Conservation (phyloP, 257 asterid genomes). For the Plantago elongata region DNA sequence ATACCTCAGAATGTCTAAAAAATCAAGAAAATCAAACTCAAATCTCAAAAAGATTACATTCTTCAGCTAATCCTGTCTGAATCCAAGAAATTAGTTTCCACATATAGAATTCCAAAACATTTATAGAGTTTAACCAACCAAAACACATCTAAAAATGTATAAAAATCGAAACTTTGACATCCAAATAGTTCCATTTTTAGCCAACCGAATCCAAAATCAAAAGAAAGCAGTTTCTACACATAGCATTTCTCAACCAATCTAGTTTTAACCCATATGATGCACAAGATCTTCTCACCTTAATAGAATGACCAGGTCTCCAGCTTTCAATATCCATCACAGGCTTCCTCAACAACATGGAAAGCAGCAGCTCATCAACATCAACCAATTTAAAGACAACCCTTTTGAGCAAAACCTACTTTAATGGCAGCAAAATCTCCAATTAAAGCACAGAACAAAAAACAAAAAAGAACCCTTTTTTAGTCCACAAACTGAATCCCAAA, state of each 20-base stretch:
- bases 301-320: constrained; percentile 15
- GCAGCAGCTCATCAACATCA: not conserved
- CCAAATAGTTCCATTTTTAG: too few relatives aligned
- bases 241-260: too few relatives aligned
- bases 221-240: too few relatives aligned
- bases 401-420: not conserved
- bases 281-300: constrained; percentile 3
- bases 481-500: constrained; percentile 1
- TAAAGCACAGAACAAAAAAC: not conserved
- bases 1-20: not conserved
- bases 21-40: not conserved
- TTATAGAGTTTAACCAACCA: too few relatives aligned
- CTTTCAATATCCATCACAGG: constrained; percentile 15
- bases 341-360: constrained; percentile 5
- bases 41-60: not conserved
- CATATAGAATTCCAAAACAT: too few relatives aligned
- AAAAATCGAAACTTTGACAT: too few relatives aligned
- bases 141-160: too few relatives aligned
- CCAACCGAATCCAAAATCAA: too few relatives aligned
- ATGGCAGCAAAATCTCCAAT: constrained; percentile 2
- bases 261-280: not conserved
- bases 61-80: too few relatives aligned
- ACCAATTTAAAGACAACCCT: not conserved
- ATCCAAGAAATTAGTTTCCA: too few relatives aligned
- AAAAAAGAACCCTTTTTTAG: not conserved